Conservation (phyloP, 176 grass and related monocot species). For the Oryza glumipatula region DNA sequence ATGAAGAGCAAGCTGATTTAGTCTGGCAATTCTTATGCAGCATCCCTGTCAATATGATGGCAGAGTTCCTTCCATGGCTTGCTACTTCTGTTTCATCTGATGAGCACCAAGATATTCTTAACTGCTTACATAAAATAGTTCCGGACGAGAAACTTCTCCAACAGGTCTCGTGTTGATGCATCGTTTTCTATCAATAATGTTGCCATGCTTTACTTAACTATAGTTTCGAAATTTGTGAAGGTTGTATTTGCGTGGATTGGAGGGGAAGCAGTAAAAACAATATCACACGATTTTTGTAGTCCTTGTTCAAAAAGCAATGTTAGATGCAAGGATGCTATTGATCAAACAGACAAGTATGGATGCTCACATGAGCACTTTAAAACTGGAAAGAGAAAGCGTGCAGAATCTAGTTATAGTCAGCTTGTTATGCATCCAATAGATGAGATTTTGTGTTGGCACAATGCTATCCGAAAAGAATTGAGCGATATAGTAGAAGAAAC, state of each 20-base stretch:
- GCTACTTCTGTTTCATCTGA: conserved; percentile 69
- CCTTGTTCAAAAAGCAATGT: conserved; percentile 25
- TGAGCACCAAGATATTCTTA: conserved; percentile 71
- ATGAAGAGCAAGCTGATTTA: conserved; percentile 85
- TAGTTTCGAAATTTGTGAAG: conserved; percentile 47
- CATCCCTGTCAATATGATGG: conserved; percentile 86
- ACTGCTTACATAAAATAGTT: conserved; percentile 71
- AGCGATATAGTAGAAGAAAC: conserved; percentile 66
- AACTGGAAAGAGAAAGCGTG: conserved; percentile 63
- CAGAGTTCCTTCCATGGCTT: conserved; percentile 88
- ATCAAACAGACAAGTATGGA: conserved; percentile 27
- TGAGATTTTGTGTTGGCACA: conserved; percentile 93
- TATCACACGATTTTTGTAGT: conserved; percentile 24
- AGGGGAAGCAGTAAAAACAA: conserved; percentile 47
- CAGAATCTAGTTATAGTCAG: conserved; percentile 41
- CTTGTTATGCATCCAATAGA: conserved; percentile 73
- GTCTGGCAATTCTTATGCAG: conserved; percentile 93
- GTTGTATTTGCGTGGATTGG: conserved; percentile 82
- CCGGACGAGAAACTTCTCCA: conserved; percentile 79
- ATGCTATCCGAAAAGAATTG: conserved; percentile 77
- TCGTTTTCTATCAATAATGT: conserved; percentile 16
- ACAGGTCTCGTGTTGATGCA: conserved; percentile 50
- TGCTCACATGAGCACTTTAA: conserved; percentile 49
- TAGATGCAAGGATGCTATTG: conserved; percentile 22
- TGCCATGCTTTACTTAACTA: conserved; percentile 33